Evolutionary conservation across 768 basidiomycete genomes (phyloP), one percentile per base, ranked within the genome.

Genomic region (Psilocybe sp.): DNA sequence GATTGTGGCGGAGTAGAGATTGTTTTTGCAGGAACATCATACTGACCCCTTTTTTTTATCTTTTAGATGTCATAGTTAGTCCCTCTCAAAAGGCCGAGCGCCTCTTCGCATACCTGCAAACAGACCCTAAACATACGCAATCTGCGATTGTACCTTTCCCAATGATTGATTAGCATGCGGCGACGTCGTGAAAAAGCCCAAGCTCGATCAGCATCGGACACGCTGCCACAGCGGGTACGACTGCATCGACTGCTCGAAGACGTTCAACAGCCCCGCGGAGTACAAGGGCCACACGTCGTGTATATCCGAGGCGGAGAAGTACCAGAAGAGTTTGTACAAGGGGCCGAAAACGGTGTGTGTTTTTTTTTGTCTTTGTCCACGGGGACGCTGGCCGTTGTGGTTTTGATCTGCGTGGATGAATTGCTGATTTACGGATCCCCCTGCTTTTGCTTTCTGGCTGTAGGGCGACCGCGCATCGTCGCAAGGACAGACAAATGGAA

Each of bases 101-200:
- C 14, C 14, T 20, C 14, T 47, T 35, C 42, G 4, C 7, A 34
- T 14, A 19, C 33, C 14, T n/a, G n/a, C n/a, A n/a, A 34, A 12
- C 4, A 18, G 28, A 32, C n/a, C 3, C 13, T 37, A 13, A 35
- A n/a, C 13, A 11, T 28, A 12, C 19, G 7, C 36, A 38, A 9
- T 18, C 38, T 42, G 12, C 28, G 12, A 23, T 23, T 8, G 15
- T 3, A 9, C 4, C 28, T 46, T 2, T 36, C n/a, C n/a, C 18
- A 14, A 4, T 45, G 47, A 32, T 11, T 19, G 20, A 40, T 47
- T 51, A 90, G 91, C 65, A 33, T 97, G 94, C 65, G 72, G 78
- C 45, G 94, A 97, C 57, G 85, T 92, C 9, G 84, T 96, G 23
- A 97, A 92, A 68, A 97, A 97, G 61, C 94, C 94, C 11, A 93